These are phyloP conservation scores for Thelonectria olida DNA, from an alignment of 2,329 filamentous ascomycete genomes.

Conservation along the genomic window DNA sequence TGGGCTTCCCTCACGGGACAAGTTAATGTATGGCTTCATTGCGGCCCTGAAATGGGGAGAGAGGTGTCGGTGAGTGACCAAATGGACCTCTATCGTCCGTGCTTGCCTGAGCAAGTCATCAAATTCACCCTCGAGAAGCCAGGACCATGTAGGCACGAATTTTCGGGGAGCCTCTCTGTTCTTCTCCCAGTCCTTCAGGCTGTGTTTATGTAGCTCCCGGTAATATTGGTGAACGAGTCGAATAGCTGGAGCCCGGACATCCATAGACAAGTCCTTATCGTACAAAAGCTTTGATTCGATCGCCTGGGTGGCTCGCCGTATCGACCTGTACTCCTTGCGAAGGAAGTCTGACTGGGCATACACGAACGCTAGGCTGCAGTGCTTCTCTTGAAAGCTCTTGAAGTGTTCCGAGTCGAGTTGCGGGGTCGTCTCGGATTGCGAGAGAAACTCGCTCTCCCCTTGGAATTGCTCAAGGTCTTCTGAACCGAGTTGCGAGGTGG, in stretches of 20 bases:
- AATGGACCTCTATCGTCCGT: neutral
- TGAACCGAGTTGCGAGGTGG: constrained; percentile 15
- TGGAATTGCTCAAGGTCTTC: neutral
- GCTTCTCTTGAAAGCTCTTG: neutral
- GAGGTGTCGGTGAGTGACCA: neutral
- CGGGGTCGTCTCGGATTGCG: too few species aligned
- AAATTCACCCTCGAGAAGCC: neutral
- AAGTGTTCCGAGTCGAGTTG: neutral
- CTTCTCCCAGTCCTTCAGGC: constrained; percentile 7
- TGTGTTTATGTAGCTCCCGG: constrained; percentile 7
- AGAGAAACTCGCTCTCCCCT: neutral
- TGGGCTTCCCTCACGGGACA: neutral
- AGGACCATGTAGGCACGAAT: neutral
- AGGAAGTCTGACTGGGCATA: constrained; percentile 17
- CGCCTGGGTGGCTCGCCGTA: constrained; percentile 35
- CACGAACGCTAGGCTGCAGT: neutral
- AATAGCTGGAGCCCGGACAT: constrained; percentile 44
- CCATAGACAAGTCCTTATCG: constrained; percentile 33
- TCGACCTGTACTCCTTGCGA: constrained; percentile 43
- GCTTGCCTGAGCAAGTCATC: neutral
- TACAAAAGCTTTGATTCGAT: constrained; percentile 49
- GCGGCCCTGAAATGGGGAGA: neutral
- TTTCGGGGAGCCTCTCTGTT: neutral
- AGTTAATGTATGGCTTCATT: neutral
- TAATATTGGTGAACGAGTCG: constrained; percentile 38